A percentile compares a stretch with the other conserved stretches of the same genome.
These are phyloP conservation scores for Neospermospora avenae DNA, from an alignment of 2,329 filamentous ascomycete genomes.

Conservation along the genomic window DNA sequence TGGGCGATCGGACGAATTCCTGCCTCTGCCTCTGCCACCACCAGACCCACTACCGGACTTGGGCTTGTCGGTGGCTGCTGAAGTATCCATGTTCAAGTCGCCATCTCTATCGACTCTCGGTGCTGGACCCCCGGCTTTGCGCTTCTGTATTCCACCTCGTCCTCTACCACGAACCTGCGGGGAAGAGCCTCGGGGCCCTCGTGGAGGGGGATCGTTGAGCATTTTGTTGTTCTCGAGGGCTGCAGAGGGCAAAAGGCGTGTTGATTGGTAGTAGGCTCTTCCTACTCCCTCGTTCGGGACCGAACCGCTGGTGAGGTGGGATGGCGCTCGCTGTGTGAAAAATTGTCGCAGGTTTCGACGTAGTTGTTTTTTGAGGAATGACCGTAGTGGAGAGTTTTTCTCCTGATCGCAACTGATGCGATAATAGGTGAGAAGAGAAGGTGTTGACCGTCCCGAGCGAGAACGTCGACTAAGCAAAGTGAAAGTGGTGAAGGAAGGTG, in stretches of 20 bases:
- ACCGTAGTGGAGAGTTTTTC: neutral
- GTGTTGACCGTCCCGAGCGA: neutral
- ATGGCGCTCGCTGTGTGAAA: slow-evolving; percentile 5
- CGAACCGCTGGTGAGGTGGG: slow-evolving; percentile 5
- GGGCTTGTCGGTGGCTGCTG: slow-evolving; percentile 12
- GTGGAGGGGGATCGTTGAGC: slow-evolving; percentile 22
- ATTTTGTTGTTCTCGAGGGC: neutral
- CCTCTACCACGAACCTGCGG: slow-evolving; percentile 30
- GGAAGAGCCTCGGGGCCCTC: slow-evolving; percentile 29
- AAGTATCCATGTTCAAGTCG: slow-evolving; percentile 56
- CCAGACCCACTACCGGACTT: neutral
- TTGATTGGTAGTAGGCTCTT: neutral
- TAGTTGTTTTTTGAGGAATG: neutral
- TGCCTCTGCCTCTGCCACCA: slow-evolving; percentile 29
- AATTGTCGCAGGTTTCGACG: slow-evolving; percentile 8
- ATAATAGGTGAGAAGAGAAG: neutral
- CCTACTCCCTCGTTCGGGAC: neutral
- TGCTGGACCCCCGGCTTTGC: slow-evolving; percentile 34
- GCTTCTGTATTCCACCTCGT: slow-evolving; percentile 51
- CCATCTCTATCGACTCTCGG: slow-evolving; percentile 56
- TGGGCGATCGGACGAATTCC: slow-evolving; percentile 12
- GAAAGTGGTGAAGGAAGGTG: neutral
- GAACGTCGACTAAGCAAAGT: slow-evolving; percentile 4
- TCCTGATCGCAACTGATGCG: slow-evolving; percentile 1
- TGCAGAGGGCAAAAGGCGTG: neutral